A percentile compares a stretch with the other conserved stretches of the same genome.
phyloP scores from a whole-genome alignment of 495 filamentous ascomycete genomes.

The Oidiodendron maius region DNA sequence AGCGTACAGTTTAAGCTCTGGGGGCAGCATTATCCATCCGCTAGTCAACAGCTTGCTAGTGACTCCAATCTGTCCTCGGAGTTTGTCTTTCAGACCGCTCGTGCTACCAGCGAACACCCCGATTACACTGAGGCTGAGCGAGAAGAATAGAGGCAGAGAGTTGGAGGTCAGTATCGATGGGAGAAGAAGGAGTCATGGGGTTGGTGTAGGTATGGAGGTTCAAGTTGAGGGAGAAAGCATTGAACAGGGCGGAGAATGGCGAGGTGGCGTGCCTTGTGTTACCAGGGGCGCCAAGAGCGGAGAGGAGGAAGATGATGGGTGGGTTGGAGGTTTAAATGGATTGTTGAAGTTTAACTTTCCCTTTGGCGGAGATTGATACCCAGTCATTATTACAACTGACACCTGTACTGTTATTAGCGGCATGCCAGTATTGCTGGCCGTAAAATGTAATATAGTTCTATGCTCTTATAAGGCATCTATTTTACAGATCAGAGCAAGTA shows the following conservation, averaged over 20 bases:
- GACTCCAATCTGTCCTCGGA: conserved; percentile 90
- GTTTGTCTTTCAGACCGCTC: conserved; percentile 83
- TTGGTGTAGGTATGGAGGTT: conserved; percentile 80
- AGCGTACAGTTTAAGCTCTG: conserved; percentile 85
- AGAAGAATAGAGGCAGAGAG: conserved; percentile 75
- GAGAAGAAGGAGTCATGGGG: conserved; percentile 60
- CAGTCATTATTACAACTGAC: too few relatives aligned
- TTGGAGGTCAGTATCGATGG: conserved; percentile 89
- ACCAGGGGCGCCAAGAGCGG: conserved; percentile 42
- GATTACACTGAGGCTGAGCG: conserved; percentile 75
- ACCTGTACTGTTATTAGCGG: too few relatives aligned
- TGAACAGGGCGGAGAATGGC: conserved; percentile 45
- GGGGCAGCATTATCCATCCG: conserved; percentile 93
- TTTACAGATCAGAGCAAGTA: too few relatives aligned
- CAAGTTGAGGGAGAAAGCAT: conserved; percentile 78
- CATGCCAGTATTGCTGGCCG: too few relatives aligned
- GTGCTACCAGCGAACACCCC: conserved; percentile 81
- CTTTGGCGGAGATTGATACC: conserved; percentile 65
- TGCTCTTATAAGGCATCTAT: too few relatives aligned
- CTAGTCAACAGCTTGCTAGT: conserved; percentile 80
- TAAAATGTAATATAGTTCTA: too few relatives aligned
- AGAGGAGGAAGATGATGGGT: conserved; percentile 72
- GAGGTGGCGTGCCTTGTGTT: conserved; percentile 65
- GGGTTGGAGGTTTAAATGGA: conserved; percentile 94
- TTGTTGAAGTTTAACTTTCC: conserved; percentile 97